Evolutionary conservation across 2,329 filamentous ascomycete species (phyloP), one percentile per base, ranked within the genome.

Genomic region (Aspergillus caelatus): DNA sequence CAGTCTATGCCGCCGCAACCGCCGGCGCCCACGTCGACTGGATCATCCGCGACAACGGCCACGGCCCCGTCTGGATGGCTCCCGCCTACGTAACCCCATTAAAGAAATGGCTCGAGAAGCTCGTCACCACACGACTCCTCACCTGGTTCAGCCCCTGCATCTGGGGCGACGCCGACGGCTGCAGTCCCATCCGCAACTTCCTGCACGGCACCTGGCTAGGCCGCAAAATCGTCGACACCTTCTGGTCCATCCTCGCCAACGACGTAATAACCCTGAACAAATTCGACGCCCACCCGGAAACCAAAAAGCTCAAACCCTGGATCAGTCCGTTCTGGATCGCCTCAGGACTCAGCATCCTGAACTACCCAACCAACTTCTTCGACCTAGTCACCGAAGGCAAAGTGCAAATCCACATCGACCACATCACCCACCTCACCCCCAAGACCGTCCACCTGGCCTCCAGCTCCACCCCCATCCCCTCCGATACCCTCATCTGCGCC

Each of bases 61-160:
- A 79, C 67, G 78, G 78, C 1, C 78, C 78, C 1, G 64, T 63
- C 53, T 80, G 78, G 78, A 77, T 80, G 76, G 70, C 73, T 8
- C 76, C 76, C 4, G 65, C 85, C 1, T 87, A 86, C 61, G 88
- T 91, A 19, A 91, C 89, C 1, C 88, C 89, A 0, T 72, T 91
- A n/a, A 89, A 89, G 73, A 84, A 83, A 62, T 88, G 86, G 83
- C 78, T 92, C 0, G 90, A 93, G 75, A 87, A 89, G 69, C 82
- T 93, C 5, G 83, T 89, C 4, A 84, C 85, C 36, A 89, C 86
- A 0, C 87, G 91, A 0, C 83, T 91, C 66, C 77, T 93, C 59
- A 90, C 87, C 2, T 93, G 89, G 88, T 88, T 94, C 75, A 89
- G 86, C 58, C 91, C 91, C 0, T 93, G 90, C 72, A 84, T 90